These are phyloP conservation scores for Ogataea nitratoaversa DNA, from an alignment of 805 yeast genomes.

Conservation along the genomic window DNA sequence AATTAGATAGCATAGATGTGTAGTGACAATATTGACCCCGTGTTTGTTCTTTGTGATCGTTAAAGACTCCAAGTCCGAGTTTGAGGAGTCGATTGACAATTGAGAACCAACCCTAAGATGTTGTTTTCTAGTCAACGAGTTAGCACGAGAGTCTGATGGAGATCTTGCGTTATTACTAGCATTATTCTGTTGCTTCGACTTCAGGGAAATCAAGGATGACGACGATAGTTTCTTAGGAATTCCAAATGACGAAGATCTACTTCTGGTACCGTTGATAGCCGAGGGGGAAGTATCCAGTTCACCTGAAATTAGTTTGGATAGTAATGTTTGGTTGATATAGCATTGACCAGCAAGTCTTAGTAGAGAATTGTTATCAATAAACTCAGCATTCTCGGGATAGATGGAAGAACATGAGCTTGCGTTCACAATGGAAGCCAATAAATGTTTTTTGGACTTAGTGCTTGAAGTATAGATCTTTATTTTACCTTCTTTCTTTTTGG, in stretches of 20 bases:
- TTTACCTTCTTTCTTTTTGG: slow-evolving; percentile 42
- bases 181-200: slow-evolving; percentile 8
- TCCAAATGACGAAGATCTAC: slow-evolving; percentile 25
- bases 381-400: slow-evolving; percentile 52
- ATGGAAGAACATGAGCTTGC: slow-evolving; percentile 48
- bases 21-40: slow-evolving; percentile 20
- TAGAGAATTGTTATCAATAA: slow-evolving; percentile 54
- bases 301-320: slow-evolving; percentile 20
- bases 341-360: slow-evolving; percentile 54
- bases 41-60: slow-evolving; percentile 16
- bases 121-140: slow-evolving; percentile 5
- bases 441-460: slow-evolving; percentile 44
- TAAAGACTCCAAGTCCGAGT: slow-evolving; percentile 15
- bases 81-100: slow-evolving; percentile 23
- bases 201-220: slow-evolving; percentile 22
- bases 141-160: slow-evolving; percentile 17
- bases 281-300: slow-evolving; percentile 17
- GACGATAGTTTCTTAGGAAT: slow-evolving; percentile 26
- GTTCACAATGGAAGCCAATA: slow-evolving; percentile 45
- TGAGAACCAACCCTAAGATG: slow-evolving; percentile 25
- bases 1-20: slow-evolving; percentile 37
- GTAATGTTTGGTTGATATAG: slow-evolving; percentile 37
- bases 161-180: slow-evolving; percentile 7
- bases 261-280: slow-evolving; percentile 15
- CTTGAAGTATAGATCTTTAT: slow-evolving; percentile 50